Conservation (phyloP, 1,139 yeast species). For the Pichia sp. region DNA sequence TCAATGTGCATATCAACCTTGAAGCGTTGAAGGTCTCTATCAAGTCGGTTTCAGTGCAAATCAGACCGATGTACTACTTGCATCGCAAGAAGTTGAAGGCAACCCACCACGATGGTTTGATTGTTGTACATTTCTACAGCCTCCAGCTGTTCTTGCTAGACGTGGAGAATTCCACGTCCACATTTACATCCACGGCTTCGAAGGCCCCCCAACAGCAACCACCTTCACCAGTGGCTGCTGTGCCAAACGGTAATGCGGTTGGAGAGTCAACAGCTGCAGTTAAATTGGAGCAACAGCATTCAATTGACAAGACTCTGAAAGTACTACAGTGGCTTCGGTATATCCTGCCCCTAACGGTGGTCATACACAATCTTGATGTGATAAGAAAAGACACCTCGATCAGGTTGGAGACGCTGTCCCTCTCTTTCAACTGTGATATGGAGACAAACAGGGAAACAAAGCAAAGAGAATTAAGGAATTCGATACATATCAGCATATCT, state of each 20-base stretch:
- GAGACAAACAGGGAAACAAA: not conserved
- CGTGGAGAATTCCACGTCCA: not conserved
- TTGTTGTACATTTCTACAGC: constrained; percentile 16
- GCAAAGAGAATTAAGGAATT: constrained; percentile 7
- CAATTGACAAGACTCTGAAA: constrained; percentile 4
- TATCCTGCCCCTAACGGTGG: constrained; percentile 19
- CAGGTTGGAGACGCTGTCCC: constrained; percentile 18
- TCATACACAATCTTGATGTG: constrained; percentile 15
- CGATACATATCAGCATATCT: constrained; percentile 16
- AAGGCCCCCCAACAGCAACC: too few relatives aligned
- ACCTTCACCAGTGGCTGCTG: too few relatives aligned
- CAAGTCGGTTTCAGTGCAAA: constrained; percentile 15
- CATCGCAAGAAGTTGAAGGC: constrained; percentile 17
- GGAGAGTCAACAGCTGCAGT: not conserved
- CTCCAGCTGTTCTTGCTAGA: constrained; percentile 3
- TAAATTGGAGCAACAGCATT: not conserved
- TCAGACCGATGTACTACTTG: constrained; percentile 17
- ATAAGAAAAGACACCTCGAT: constrained; percentile 7
- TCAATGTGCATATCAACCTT: constrained; percentile 14
- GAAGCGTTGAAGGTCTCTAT: constrained; percentile 5
- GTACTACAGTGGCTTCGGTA: constrained; percentile 9
- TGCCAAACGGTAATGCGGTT: not conserved
- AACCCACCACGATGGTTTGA: constrained; percentile 20
- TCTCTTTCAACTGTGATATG: constrained; percentile 14
- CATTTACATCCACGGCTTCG: too few relatives aligned